Evolutionary conservation across 148 eudicot species (phyloP), one percentile per base, ranked within the genome.

Genomic region (Arctostaphylos glauca): DNA sequence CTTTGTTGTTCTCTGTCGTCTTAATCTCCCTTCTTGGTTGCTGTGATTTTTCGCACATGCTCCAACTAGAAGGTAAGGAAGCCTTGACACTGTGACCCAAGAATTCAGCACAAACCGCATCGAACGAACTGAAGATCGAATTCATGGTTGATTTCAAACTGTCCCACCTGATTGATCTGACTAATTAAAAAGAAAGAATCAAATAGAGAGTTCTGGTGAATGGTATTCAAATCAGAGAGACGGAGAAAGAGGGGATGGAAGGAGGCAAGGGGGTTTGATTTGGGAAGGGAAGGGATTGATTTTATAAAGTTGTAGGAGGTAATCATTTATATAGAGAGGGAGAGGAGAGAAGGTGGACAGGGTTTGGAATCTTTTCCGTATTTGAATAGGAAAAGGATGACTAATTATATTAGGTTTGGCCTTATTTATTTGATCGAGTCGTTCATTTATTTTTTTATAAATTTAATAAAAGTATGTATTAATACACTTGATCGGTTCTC

Each of bases 101-200:
- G 21, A 85, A 66, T 58, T 88, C 90, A 14, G 79, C 86, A 48
- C 79, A 85, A 12, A 73, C 58, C 5, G 86, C 90, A 78, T 88
- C 90, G 56, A 88, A 85, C 6, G 90, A 85, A 79, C 90, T 88
- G 84, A 88, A 88, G 13, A 88, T 56, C 64, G 90, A 88, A 75
- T 88, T 88, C 90, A 88, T 88, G 70, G 44, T 55, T 44, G 49
- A 74, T 56, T 74, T 6, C 18, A 13, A 48, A 5, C 49, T 9
- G 0, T 60, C 70, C 41, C 19, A n/a, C 16, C 23, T 9, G 31
- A 64, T 9, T 64, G 68, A 12, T 66, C 73, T 31, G 74, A 68
- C 5, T 41, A 8, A 68, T 68, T 14, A 10, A 10, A 9, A 23
- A 60, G 67, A 64, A 4, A 64, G 41, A 64, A 21, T 9, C 56